Conservation (phyloP, 495 filamentous ascomycete genomes). For the Niebla homalea region DNA sequence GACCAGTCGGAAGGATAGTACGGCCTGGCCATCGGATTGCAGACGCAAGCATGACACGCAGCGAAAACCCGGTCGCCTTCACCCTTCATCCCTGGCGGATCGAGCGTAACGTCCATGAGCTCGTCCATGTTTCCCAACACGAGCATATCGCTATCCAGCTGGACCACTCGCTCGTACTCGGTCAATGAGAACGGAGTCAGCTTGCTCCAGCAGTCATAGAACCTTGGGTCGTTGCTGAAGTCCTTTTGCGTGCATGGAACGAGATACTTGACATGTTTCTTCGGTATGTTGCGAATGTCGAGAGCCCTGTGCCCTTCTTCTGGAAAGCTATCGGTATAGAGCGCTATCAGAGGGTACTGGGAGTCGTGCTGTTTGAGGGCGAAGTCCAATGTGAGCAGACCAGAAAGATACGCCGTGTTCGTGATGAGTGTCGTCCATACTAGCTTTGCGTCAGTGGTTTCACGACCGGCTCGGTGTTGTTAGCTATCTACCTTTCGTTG, state of each 20-base stretch:
- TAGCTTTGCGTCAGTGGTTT: conserved; percentile 17
- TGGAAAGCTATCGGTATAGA: conserved; percentile 62
- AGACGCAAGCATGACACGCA: conserved; percentile 64
- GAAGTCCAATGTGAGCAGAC: conserved; percentile 58
- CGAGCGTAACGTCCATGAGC: conserved; percentile 62
- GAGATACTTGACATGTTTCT: conserved; percentile 48
- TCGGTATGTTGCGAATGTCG: conserved; percentile 46
- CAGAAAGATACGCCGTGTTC: conserved; percentile 58
- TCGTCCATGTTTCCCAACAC: conserved; percentile 72
- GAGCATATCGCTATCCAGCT: conserved; percentile 79
- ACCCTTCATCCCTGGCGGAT: conserved; percentile 35
- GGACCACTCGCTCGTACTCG: conserved; percentile 60
- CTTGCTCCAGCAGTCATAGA: conserved; percentile 78
- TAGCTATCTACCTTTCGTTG: conserved; percentile 11
- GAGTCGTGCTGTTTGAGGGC: conserved; percentile 45
- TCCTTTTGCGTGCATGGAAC: conserved; percentile 43
- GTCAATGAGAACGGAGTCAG: conserved; percentile 58
- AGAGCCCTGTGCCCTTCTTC: conserved; percentile 49
- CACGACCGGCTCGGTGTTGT: background rate
- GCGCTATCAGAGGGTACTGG: conserved; percentile 58
- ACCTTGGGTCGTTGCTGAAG: conserved; percentile 49
- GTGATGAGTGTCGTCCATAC: conserved; percentile 73
- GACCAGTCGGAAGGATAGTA: conserved; percentile 68
- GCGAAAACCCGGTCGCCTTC: conserved; percentile 52
- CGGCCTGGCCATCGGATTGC: conserved; percentile 61